phyloP scores from a whole-genome alignment of 305 asterid genomes.

The Withania somnifera region DNA sequence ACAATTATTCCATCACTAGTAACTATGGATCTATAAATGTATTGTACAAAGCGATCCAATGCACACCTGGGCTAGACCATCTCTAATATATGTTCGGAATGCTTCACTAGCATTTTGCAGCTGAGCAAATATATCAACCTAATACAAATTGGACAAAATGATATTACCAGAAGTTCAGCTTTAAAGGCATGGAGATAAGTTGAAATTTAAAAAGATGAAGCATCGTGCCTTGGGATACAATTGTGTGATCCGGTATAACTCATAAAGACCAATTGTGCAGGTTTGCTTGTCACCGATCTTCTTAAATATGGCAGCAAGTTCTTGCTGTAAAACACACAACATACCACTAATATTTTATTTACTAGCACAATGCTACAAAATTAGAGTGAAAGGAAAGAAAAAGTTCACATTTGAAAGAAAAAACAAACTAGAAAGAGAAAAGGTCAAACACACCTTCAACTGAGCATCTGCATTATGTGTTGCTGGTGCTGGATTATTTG shows the following conservation, averaged over 20 bases:
- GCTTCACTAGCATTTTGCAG: slow-evolving; percentile 99
- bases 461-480: slow-evolving; percentile 93
- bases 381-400: not conserved
- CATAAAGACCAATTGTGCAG: slow-evolving; percentile 94
- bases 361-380: not conserved
- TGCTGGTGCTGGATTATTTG: slow-evolving; percentile 68
- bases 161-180: not conserved
- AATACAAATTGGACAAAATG: slow-evolving; percentile 15
- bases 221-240: slow-evolving; percentile 79
- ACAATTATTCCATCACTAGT: not conserved
- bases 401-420: not conserved
- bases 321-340: slow-evolving; percentile 63
- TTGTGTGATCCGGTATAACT: slow-evolving; percentile 92
- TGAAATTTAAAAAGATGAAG: not conserved
- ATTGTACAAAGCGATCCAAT: not conserved
- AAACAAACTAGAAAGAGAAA: not conserved
- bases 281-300: slow-evolving; percentile 99
- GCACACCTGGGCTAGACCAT: slow-evolving; percentile 89
- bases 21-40: not conserved
- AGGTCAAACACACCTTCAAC: slow-evolving; percentile 39
- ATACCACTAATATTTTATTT: not conserved
- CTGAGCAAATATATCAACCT: slow-evolving; percentile 98
- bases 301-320: slow-evolving; percentile 94
- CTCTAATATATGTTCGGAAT: slow-evolving; percentile 90
- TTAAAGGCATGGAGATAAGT: not conserved